Evolutionary conservation across 2,329 filamentous ascomycete species (phyloP), one percentile per base, ranked within the genome.

Genomic region (Fusarium tupiense): DNA sequence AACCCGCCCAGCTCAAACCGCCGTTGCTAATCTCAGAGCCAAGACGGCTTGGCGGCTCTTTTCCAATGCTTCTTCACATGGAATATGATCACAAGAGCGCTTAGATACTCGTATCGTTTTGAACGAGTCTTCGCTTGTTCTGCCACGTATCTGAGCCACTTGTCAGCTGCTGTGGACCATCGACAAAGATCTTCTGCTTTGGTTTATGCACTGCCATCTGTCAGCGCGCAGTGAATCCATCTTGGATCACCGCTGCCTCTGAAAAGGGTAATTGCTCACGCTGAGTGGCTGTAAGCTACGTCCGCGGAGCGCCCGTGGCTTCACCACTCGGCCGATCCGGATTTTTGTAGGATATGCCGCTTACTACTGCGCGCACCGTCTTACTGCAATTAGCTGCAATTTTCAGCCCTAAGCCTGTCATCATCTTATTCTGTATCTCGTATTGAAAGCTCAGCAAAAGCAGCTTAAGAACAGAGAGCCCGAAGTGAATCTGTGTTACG

Each of bases 21-120:
- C 37, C 41, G 41, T 71, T 66, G 56, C 38, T 57, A 71, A 70
- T 71, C 46, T 37, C 57, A 49, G 59, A 54, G 67, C 71, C 71
- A 73, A 73, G 71, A 74, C 71, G 58, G 49, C 63, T 64, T 60
- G 67, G 40, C 67, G 71, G 66, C 52, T 50, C 29, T 46, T 59
- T 41, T 53, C n/a, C 41, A 31, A 52, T 44, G 13, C 17, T 38
- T 38, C 26, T 43, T 53, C 47, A 70, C 58, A 31, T 64, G 31
- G 24, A 31, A 46, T 4, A 41, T 41, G 46, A 46, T 41, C 35
- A 46, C 24, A 46, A 58, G 33, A 52, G 58, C 67, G 41, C 61
- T 40, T 65, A 41, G 35, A 58, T 58, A 66, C 37, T 16, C 47
- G 52, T 41, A 14, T 43, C 13, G 35, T 37, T 47, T 11, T 19